Evolutionary conservation across 495 filamentous ascomycete species (phyloP).

Genomic region (Copromyces sp.): DNA sequence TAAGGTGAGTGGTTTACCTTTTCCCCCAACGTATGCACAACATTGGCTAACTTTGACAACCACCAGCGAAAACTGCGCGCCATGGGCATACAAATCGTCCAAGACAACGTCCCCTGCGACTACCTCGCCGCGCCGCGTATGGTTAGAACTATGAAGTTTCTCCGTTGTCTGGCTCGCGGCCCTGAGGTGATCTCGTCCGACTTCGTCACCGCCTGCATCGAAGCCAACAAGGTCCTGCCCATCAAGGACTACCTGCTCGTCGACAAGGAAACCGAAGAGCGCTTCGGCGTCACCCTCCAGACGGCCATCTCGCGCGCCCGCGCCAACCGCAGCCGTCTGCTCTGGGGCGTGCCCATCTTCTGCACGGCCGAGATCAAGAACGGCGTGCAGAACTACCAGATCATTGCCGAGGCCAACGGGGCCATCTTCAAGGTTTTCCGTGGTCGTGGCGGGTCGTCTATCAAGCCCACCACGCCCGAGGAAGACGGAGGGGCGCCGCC

Average conservation of each 20-base stretch:
- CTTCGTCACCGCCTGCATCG: conserved; percentile 70
- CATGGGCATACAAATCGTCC: conserved; percentile 70
- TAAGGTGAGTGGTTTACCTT: conserved; percentile 45
- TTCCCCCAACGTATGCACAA: neutral
- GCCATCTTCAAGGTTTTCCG: conserved; percentile 70
- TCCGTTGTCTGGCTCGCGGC: conserved; percentile 69
- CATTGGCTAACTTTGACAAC: conserved; percentile 14
- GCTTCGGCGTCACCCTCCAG: conserved; percentile 55
- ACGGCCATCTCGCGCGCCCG: conserved; percentile 58
- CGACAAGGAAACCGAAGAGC: conserved; percentile 61
- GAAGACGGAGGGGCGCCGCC: conserved; percentile 45
- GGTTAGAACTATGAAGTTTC: conserved; percentile 86
- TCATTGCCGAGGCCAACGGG: conserved; percentile 80
- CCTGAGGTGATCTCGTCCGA: conserved; percentile 62
- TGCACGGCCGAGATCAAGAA: conserved; percentile 68
- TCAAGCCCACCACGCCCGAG: conserved; percentile 45
- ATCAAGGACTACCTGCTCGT: conserved; percentile 52
- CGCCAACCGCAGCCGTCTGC: conserved; percentile 61
- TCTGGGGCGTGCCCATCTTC: conserved; percentile 64
- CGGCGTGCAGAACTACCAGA: conserved; percentile 71
- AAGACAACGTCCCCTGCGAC: conserved; percentile 63
- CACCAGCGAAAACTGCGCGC: conserved; percentile 67
- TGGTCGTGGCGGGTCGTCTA: conserved; percentile 52
- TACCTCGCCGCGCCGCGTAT: conserved; percentile 82
- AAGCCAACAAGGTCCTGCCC: conserved; percentile 43